Percentiles rank a stretch among this genome's conserved stretches.
phyloP scores from a whole-genome alignment of 768 basidiomycete species.

The Hydnum rufescens region DNA sequence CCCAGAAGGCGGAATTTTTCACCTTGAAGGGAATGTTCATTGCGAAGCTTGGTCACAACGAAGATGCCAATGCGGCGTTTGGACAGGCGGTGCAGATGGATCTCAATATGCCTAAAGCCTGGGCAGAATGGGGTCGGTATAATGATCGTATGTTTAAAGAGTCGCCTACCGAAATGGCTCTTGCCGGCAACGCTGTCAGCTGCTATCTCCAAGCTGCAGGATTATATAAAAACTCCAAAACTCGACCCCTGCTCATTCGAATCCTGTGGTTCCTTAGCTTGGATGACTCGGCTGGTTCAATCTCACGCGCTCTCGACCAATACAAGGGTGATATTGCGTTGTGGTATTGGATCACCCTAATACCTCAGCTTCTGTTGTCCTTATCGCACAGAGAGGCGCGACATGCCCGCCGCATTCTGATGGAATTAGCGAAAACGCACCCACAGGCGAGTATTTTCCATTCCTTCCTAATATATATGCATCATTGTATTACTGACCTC shows the following conservation, averaged over 20 bases:
- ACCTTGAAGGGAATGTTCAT: slow-evolving; percentile 99
- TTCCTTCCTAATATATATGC: background rate
- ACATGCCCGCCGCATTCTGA: slow-evolving; percentile 72
- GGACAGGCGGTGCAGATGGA: slow-evolving; percentile 94
- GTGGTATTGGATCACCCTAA: slow-evolving; percentile 98
- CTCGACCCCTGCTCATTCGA: slow-evolving; percentile 73
- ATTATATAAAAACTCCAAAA: slow-evolving; percentile 83
- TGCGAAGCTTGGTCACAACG: slow-evolving; percentile 61
- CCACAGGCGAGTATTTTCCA: slow-evolving; percentile 52
- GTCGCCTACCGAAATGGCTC: slow-evolving; percentile 43
- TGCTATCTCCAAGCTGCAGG: slow-evolving; percentile 97
- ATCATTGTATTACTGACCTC: background rate
- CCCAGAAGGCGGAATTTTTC: slow-evolving; percentile 96
- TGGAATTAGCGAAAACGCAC: slow-evolving; percentile 75
- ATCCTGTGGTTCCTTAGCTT: slow-evolving; percentile 93
- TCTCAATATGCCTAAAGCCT: slow-evolving; percentile 84
- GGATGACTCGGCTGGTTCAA: slow-evolving; percentile 38
- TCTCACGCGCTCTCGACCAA: slow-evolving; percentile 65
- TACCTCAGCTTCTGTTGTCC: slow-evolving; percentile 82
- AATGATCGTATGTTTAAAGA: slow-evolving; percentile 91
- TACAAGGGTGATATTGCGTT: slow-evolving; percentile 93
- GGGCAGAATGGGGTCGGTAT: slow-evolving; percentile 95
- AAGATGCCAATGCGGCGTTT: slow-evolving; percentile 83
- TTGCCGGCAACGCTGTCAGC: slow-evolving; percentile 82
- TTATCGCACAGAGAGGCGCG: slow-evolving; percentile 83